These are phyloP conservation scores for Hymenoscyphus occultus DNA, from an alignment of 2,329 filamentous ascomycete genomes.

Conservation along the genomic window DNA sequence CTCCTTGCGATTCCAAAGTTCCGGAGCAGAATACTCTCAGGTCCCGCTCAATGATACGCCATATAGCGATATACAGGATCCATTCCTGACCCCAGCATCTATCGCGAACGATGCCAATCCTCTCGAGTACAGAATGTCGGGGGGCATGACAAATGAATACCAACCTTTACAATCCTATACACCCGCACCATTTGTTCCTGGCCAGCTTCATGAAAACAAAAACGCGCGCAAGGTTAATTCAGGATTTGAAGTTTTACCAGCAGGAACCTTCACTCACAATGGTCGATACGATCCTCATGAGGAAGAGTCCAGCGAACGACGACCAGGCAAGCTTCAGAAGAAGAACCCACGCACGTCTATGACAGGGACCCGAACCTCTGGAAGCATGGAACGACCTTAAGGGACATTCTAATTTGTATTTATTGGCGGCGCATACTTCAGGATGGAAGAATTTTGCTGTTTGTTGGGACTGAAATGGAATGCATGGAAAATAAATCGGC, in stretches of 20 bases:
- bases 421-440: neutral
- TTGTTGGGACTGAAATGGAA: neutral
- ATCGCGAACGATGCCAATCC: constrained; percentile 2
- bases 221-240: constrained; percentile 39
- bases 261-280: constrained; percentile 37
- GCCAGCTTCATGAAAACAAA: constrained; percentile 39
- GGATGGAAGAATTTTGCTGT: neutral
- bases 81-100: constrained; percentile 21
- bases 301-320: constrained; percentile 28
- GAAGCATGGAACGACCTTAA: constrained; percentile 19
- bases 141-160: constrained; percentile 12
- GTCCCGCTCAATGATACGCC: constrained; percentile 21
- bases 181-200: constrained; percentile 38
- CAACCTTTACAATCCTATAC: constrained; percentile 12
- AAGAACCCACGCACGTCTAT: constrained; percentile 34
- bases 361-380: constrained; percentile 17
- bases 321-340: constrained; percentile 43
- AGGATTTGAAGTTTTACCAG: constrained; percentile 41
- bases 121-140: neutral
- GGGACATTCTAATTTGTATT: no score
- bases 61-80: constrained; percentile 22
- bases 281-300: constrained; percentile 18
- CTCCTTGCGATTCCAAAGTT: constrained; percentile 18
- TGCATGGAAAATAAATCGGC: neutral
- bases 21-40: constrained; percentile 27